Evolutionary conservation across 441 rosid species (phyloP).

Genomic region (Adansonia rubrostipa): DNA sequence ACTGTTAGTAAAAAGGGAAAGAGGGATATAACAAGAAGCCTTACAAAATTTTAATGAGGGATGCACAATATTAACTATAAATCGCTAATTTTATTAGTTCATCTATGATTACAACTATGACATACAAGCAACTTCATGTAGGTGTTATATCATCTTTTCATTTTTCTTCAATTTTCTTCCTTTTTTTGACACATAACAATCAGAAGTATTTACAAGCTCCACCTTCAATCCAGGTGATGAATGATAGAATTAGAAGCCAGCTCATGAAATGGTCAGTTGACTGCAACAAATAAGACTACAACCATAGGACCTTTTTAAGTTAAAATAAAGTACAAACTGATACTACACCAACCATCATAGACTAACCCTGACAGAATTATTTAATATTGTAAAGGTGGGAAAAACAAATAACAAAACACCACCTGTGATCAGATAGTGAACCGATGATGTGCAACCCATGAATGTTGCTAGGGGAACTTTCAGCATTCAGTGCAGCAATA

Average conservation of each 20-base stretch:
- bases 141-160: background rate
- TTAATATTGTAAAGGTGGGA: background rate
- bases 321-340: background rate
- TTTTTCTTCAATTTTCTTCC: background rate
- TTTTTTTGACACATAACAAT: background rate
- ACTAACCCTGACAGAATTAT: background rate
- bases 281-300: background rate
- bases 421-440: conserved; percentile 75
- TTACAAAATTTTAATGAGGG: background rate
- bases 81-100: background rate
- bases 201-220: background rate
- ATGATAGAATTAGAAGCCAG: background rate
- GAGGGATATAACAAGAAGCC: background rate
- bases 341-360: conserved; percentile 1
- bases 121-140: background rate
- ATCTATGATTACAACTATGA: background rate
- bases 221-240: background rate
- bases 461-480: conserved; percentile 46
- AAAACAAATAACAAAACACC: conserved; percentile 18
- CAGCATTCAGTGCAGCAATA: conserved; percentile 65
- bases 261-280: background rate
- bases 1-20: background rate
- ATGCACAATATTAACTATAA: background rate
- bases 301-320: background rate
- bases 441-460: conserved; percentile 65